These are phyloP conservation scores for Mucor circinelloides DNA, from an alignment of 371 early-diverging fungal genomes.

Conservation along the genomic window DNA sequence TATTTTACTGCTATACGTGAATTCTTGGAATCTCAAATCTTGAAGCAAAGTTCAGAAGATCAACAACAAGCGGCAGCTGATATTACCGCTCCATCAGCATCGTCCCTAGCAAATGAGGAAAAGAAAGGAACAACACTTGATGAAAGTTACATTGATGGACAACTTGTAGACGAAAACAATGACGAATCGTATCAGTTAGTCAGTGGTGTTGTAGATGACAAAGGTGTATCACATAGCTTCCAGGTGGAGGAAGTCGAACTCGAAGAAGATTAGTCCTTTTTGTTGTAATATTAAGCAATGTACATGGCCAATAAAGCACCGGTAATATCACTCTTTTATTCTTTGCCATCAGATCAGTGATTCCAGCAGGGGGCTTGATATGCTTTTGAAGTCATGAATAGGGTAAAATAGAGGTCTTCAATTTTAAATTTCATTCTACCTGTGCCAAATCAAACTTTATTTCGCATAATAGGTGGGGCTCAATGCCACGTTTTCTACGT, in stretches of 20 bases:
- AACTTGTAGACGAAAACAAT: conserved; percentile 10
- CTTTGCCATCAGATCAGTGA: not conserved
- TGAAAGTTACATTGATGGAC: conserved; percentile 23
- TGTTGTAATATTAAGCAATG: not conserved
- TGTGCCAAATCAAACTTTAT: no score
- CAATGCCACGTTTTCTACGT: no score
- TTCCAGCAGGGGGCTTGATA: no score
- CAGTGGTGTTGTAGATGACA: conserved; percentile 40
- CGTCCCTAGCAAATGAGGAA: not conserved
- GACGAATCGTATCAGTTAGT: conserved; percentile 36
- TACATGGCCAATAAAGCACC: not conserved
- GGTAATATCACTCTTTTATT: no score
- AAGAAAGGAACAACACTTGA: conserved; percentile 18
- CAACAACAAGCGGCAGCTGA: not conserved
- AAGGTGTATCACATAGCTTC: conserved; percentile 36
- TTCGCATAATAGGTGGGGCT: no score
- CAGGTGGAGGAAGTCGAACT: conserved; percentile 23
- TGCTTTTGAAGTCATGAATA: no score
- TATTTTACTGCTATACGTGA: conserved; percentile 80
- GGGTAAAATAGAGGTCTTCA: no score
- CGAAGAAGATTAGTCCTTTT: conserved; percentile 13
- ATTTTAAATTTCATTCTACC: no score
- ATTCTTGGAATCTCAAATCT: conserved; percentile 29
- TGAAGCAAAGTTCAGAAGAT: conserved; percentile 16
- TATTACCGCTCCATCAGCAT: not conserved